Conservation (phyloP, 352 stramenopile species). For the Phytopythium vexans region DNA sequence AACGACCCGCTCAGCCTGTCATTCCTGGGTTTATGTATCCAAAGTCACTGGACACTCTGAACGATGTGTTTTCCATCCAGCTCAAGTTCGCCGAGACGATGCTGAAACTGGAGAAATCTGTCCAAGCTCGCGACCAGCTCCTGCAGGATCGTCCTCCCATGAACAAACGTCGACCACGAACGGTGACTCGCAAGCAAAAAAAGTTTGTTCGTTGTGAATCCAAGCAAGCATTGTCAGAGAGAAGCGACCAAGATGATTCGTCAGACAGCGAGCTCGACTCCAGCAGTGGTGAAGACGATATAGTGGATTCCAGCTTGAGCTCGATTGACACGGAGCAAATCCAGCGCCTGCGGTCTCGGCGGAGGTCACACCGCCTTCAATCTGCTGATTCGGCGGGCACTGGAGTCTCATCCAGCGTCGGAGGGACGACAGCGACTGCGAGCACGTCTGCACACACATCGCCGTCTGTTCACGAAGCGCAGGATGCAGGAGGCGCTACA, state of each 20-base stretch:
- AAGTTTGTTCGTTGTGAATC: not conserved
- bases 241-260: no score
- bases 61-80: constrained; percentile 63
- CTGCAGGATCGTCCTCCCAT: constrained; percentile 15
- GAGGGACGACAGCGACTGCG: constrained; percentile 1
- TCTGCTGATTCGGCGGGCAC: no score
- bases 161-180: not conserved
- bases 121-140: constrained; percentile 54
- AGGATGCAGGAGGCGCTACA: no score
- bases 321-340: no score
- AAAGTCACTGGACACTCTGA: constrained; percentile 34
- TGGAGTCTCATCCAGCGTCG: not conserved
- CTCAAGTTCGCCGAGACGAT: constrained; percentile 74
- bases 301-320: not conserved
- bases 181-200: not conserved
- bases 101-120: constrained; percentile 62
- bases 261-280: not conserved
- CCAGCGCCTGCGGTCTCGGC: no score
- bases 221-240: not conserved
- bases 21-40: constrained; percentile 8
- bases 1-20: not conserved
- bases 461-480: not conserved
- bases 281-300: constrained; percentile 1
- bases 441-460: constrained; percentile 1
- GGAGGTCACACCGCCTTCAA: no score